A percentile compares a stretch with the other conserved stretches of the same genome.
phyloP scores from a whole-genome alignment of 2,329 filamentous ascomycete genomes.

The Raffaelea ambrosiae region DNA sequence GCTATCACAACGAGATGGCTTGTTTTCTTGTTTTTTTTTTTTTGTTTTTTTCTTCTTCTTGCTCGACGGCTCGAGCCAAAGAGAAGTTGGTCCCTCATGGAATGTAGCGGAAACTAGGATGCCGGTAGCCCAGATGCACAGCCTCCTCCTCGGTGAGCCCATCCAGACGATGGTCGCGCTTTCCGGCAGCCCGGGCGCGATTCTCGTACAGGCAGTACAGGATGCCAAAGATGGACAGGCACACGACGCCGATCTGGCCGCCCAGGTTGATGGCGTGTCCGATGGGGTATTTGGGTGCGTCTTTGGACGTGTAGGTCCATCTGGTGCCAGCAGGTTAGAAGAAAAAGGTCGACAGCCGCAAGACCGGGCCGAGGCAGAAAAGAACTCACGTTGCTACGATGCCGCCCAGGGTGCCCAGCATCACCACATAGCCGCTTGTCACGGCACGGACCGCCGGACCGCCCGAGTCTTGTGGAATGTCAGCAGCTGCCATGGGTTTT shows the following conservation, averaged over 20 bases:
- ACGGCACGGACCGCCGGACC: conserved; percentile 49
- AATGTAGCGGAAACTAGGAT: conserved; percentile 50
- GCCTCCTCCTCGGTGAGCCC: conserved; percentile 38
- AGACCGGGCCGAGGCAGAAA: too few relatives aligned
- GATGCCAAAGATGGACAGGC: conserved; percentile 39
- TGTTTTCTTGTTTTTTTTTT: too few relatives aligned
- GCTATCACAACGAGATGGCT: too few relatives aligned
- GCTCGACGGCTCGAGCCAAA: too few relatives aligned
- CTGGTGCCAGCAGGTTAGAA: conserved; percentile 15
- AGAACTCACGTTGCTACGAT: conserved; percentile 43
- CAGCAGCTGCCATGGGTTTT: too few relatives aligned
- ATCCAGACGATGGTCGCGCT: conserved; percentile 37
- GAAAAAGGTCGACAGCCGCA: too few relatives aligned
- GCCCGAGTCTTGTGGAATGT: conserved; percentile 32
- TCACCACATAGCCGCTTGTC: conserved; percentile 44
- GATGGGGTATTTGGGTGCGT: conserved; percentile 36
- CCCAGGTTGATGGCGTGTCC: conserved; percentile 49
- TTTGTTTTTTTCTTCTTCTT: too few relatives aligned
- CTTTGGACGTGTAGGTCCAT: conserved; percentile 43
- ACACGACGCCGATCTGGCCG: conserved; percentile 35
- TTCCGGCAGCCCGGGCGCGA: conserved; percentile 34
- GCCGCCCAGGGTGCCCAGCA: conserved; percentile 46
- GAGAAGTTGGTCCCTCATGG: too few relatives aligned
- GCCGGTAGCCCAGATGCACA: conserved; percentile 39
- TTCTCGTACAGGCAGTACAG: conserved; percentile 47